Percentiles rank a stretch among this genome's conserved stretches.
phyloP scores from a whole-genome alignment of 2,329 filamentous ascomycete genomes.

The Huntiella abstrusa region DNA sequence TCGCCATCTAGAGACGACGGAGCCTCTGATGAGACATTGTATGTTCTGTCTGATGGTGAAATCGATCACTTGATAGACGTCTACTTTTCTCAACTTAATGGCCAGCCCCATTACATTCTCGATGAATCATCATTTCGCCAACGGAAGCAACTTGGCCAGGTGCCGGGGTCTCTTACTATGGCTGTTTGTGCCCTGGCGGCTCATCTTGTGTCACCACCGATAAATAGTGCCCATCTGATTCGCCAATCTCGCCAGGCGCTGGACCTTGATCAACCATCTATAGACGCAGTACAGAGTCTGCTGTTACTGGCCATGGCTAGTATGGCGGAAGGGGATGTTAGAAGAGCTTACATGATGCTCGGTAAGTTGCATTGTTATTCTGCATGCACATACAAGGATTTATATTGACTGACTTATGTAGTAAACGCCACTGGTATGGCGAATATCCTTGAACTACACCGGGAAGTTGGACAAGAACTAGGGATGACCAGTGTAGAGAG shows the following conservation, averaged over 20 bases:
- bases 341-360: constrained; percentile 73
- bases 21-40: background rate
- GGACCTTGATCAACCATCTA: constrained; percentile 62
- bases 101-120: constrained; percentile 64
- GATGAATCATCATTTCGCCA: constrained; percentile 61
- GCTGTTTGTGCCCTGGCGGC: constrained; percentile 43
- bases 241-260: constrained; percentile 48
- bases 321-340: constrained; percentile 59
- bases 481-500: constrained; percentile 30
- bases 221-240: constrained; percentile 29
- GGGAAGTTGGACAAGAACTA: constrained; percentile 45
- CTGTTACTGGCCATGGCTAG: constrained; percentile 59
- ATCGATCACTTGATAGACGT: constrained; percentile 52
- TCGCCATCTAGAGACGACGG: background rate
- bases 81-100: constrained; percentile 64
- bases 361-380: constrained; percentile 29
- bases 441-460: constrained; percentile 61
- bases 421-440: constrained; percentile 67
- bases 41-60: background rate
- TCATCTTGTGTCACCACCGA: constrained; percentile 26
- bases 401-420: constrained; percentile 23
- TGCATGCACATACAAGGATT: background rate
- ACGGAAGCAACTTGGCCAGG: constrained; percentile 47
- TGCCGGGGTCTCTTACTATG: constrained; percentile 35
- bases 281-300: constrained; percentile 59